These are phyloP conservation scores for Glarea lozoyensis DNA, from an alignment of 495 filamentous ascomycete genomes.

Conservation along the genomic window DNA sequence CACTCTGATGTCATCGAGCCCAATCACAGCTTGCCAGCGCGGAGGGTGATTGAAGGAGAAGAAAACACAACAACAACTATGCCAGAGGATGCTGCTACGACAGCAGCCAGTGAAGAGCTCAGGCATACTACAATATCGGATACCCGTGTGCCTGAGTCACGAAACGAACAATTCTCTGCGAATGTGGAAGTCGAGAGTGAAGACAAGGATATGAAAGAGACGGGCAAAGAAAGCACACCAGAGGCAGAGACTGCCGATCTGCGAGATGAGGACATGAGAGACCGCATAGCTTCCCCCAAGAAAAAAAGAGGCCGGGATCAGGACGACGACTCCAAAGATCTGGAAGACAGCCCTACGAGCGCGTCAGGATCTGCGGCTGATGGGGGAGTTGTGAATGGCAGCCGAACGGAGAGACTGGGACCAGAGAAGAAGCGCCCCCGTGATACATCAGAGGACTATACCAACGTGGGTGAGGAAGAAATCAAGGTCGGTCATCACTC, in stretches of 20 bases:
- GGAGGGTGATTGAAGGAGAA: conserved; percentile 10
- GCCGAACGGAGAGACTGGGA: conserved; percentile 33
- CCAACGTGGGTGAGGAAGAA: conserved; percentile 9
- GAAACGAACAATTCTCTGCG: neutral
- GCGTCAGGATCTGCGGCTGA: conserved; percentile 28
- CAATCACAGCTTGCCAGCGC: conserved; percentile 20
- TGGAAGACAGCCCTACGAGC: conserved; percentile 22
- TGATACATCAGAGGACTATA: conserved; percentile 24
- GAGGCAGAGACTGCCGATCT: conserved; percentile 21
- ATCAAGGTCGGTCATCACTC: conserved; percentile 5
- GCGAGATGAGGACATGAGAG: conserved; percentile 29
- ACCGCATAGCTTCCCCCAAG: conserved; percentile 43
- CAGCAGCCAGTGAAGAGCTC: conserved; percentile 43
- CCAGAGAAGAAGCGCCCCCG: conserved; percentile 49
- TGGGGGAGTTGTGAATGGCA: conserved; percentile 24
- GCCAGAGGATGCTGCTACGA: conserved; percentile 43
- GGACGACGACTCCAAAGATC: conserved; percentile 34
- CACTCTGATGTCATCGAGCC: conserved; percentile 7
- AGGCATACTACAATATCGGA: conserved; percentile 46
- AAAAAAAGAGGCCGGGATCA: conserved; percentile 48
- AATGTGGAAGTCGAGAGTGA: conserved; percentile 10
- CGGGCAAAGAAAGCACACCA: conserved; percentile 20
- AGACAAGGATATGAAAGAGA: conserved; percentile 17
- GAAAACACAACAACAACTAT: conserved; percentile 6
- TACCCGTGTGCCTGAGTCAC: conserved; percentile 16